Conservation (phyloP, 2,329 filamentous ascomycete species). For the Colletotrichum sp. region DNA sequence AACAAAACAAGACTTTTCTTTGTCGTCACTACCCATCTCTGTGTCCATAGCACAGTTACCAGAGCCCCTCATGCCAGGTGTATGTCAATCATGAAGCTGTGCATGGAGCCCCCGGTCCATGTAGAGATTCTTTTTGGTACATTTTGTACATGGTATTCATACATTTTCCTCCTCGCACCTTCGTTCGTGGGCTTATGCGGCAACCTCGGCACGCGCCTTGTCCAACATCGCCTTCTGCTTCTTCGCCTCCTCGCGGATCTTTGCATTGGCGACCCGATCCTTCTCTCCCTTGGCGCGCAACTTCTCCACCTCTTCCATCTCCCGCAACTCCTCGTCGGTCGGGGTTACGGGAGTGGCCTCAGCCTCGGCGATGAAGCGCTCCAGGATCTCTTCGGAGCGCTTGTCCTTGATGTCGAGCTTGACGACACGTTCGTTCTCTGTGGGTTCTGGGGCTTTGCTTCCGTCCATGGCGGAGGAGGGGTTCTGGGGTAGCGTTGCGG, state of each 20-base stretch:
- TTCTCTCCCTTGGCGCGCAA: slow-evolving; percentile 53
- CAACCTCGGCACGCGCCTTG: slow-evolving; percentile 35
- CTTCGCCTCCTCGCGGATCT: slow-evolving; percentile 61
- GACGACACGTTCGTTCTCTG: slow-evolving; percentile 52
- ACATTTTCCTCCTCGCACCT: background rate
- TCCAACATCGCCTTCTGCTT: slow-evolving; percentile 61
- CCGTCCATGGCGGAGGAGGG: slow-evolving; percentile 52
- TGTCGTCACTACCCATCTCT: background rate
- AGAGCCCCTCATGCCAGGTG: background rate
- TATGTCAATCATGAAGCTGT: background rate
- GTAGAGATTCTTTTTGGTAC: slow-evolving; percentile 19
- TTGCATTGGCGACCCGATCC: slow-evolving; percentile 60
- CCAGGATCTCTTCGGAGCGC: slow-evolving; percentile 66
- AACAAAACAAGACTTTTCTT: background rate
- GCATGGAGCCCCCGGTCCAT: background rate
- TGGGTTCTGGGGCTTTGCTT: slow-evolving; percentile 53
- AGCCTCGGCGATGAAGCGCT: slow-evolving; percentile 66
- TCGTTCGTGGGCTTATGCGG: slow-evolving; percentile 28
- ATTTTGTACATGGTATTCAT: slow-evolving; percentile 22
- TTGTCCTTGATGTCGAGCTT: slow-evolving; percentile 69
- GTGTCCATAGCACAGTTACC: background rate
- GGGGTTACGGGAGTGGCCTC: slow-evolving; percentile 62
- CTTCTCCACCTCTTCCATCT: slow-evolving; percentile 64
- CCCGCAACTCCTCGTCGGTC: slow-evolving; percentile 62
- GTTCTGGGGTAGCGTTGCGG: slow-evolving; percentile 42